Evolutionary conservation across 1,284 basidiomycete genomes (phyloP).

Genomic region (Ustilago sp.): DNA sequence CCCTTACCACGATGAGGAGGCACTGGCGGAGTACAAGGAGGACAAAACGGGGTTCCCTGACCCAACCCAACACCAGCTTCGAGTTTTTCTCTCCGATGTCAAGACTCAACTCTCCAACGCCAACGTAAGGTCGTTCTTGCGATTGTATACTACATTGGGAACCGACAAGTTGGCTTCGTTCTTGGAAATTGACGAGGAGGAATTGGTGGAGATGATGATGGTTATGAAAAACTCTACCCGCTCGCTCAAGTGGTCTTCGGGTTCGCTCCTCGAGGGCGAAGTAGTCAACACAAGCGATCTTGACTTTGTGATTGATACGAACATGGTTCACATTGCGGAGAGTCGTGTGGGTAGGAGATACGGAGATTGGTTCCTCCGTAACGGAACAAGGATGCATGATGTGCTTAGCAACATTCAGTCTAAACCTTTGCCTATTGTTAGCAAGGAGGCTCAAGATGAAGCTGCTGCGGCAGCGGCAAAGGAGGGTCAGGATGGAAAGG

Average conservation of each 20-base stretch:
- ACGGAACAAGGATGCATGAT: conserved; percentile 63
- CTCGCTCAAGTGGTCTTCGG: conserved; percentile 77
- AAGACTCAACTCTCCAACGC: conserved; percentile 81
- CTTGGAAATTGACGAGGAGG: conserved; percentile 86
- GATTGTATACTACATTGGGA: conserved; percentile 93
- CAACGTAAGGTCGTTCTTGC: conserved; percentile 89
- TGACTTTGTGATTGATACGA: conserved; percentile 93
- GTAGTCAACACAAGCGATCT: conserved; percentile 90
- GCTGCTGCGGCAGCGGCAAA: conserved; percentile 18
- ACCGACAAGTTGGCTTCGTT: conserved; percentile 91
- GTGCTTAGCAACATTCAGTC: conserved; percentile 54
- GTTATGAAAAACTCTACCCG: conserved; percentile 84
- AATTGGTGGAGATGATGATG: conserved; percentile 96
- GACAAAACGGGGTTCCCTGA: conserved; percentile 73
- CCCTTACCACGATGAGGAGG: conserved; percentile 85
- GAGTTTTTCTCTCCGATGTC: conserved; percentile 84
- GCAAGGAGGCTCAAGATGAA: conserved; percentile 37
- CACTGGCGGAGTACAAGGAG: conserved; percentile 75
- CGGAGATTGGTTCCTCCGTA: conserved; percentile 94
- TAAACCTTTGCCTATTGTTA: conserved; percentile 59
- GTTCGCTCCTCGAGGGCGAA: conserved; percentile 81
- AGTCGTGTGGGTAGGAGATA: conserved; percentile 90
- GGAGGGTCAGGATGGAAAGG: conserved; percentile 3
- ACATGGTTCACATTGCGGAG: conserved; percentile 95
- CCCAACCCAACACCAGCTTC: conserved; percentile 84